Conservation (phyloP, 2,329 filamentous ascomycete genomes). For the Diaporthe eres region DNA sequence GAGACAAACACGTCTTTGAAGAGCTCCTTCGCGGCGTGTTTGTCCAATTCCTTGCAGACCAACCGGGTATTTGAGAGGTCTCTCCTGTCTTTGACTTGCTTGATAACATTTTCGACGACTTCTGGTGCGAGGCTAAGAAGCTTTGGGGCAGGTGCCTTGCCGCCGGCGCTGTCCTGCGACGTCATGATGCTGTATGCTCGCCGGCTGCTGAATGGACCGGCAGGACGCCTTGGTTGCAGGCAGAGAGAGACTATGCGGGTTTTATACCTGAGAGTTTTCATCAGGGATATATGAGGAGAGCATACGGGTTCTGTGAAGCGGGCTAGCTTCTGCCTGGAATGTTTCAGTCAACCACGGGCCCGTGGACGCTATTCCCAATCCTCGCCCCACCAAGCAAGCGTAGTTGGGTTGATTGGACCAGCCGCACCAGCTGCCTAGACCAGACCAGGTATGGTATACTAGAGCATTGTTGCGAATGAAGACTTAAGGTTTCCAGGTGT, state of each 20-base stretch:
- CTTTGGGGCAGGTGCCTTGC: not conserved
- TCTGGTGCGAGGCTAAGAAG: slow-evolving; percentile 31
- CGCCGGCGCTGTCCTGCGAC: not conserved
- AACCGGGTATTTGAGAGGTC: slow-evolving; percentile 27
- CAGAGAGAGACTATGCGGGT: not conserved
- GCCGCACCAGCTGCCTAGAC: slow-evolving; percentile 19
- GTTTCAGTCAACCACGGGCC: not conserved
- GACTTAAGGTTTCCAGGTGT: no score
- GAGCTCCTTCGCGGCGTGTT: slow-evolving; percentile 17
- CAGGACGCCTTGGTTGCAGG: not conserved
- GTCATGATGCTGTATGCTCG: not conserved
- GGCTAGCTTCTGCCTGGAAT: slow-evolving; percentile 15
- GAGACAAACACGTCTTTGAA: slow-evolving; percentile 12
- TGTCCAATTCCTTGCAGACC: slow-evolving; percentile 8
- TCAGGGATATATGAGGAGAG: not conserved
- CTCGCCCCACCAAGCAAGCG: not conserved
- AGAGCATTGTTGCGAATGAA: not conserved
- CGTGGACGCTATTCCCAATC: slow-evolving; percentile 11
- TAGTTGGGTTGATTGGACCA: not conserved
- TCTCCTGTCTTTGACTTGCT: not conserved
- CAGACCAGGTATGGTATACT: not conserved
- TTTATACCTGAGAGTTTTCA: not conserved
- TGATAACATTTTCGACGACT: slow-evolving; percentile 18
- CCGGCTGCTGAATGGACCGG: not conserved
- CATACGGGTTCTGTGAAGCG: not conserved